These are phyloP conservation scores for Populus ilicifolia DNA, from an alignment of 345 rosid genomes.

Conservation along the genomic window DNA sequence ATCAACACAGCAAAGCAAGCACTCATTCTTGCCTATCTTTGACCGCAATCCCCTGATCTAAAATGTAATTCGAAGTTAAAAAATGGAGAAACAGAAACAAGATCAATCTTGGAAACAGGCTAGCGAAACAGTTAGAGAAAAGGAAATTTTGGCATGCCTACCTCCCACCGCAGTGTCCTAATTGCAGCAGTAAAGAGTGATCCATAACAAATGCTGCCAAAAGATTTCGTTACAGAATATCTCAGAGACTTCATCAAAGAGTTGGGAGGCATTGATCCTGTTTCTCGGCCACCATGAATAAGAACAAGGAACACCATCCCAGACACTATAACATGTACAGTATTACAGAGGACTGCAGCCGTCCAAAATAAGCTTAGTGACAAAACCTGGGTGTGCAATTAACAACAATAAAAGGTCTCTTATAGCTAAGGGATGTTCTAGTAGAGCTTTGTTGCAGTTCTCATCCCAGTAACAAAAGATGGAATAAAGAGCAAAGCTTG, in stretches of 20 bases:
- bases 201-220: slow-evolving; percentile 96
- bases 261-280: slow-evolving; percentile 73
- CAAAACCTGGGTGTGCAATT: slow-evolving; percentile 56
- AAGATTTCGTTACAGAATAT: slow-evolving; percentile 85
- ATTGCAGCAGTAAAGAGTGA: slow-evolving; percentile 96
- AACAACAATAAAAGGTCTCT: slow-evolving; percentile 18
- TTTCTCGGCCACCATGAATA: slow-evolving; percentile 69
- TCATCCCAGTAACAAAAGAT: slow-evolving; percentile 21
- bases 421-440: slow-evolving; percentile 6
- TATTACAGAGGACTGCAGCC: slow-evolving; percentile 89
- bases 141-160: slow-evolving; percentile 21
- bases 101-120: slow-evolving; percentile 1
- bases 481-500: slow-evolving; percentile 66
- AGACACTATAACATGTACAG: slow-evolving; percentile 92
- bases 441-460: slow-evolving; percentile 19
- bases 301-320: slow-evolving; percentile 93
- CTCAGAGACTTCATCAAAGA: slow-evolving; percentile 60
- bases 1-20: slow-evolving; percentile 91
- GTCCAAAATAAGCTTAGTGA: slow-evolving; percentile 96
- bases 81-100: neutral
- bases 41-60: slow-evolving; percentile 95
- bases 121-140: slow-evolving; percentile 6
- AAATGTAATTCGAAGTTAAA: slow-evolving; percentile 16
- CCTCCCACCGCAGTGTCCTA: slow-evolving; percentile 97
- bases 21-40: slow-evolving; percentile 91